Percentiles rank a stretch among this genome's conserved stretches.
phyloP scores from a whole-genome alignment of 2,329 filamentous ascomycete genomes.

The Colletotrichum graminicola region DNA sequence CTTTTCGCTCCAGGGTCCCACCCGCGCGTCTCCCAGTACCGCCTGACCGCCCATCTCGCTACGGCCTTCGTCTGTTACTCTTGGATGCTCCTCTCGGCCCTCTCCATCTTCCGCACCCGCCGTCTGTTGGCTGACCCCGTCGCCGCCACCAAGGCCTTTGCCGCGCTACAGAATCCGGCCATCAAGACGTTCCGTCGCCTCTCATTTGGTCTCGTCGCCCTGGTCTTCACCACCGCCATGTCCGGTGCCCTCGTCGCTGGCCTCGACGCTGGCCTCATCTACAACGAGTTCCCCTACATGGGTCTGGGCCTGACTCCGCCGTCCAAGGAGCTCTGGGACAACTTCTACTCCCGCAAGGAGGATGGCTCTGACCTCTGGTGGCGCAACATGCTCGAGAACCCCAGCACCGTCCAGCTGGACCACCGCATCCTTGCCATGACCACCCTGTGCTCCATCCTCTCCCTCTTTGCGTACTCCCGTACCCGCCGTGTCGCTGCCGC shows the following conservation, averaged over 20 bases:
- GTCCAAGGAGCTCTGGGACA: constrained; percentile 83
- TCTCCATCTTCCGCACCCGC: constrained; percentile 84
- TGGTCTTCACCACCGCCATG: constrained; percentile 92
- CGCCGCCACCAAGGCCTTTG: constrained; percentile 70
- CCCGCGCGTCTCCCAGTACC: constrained; percentile 94
- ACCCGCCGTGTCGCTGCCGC: constrained; percentile 68
- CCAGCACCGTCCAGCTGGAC: constrained; percentile 93
- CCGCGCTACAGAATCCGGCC: constrained; percentile 73
- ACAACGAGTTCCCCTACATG: constrained; percentile 99
- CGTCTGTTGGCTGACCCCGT: constrained; percentile 77
- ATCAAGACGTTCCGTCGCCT: constrained; percentile 80
- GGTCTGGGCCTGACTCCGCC: constrained; percentile 86
- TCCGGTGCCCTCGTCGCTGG: constrained; percentile 95
- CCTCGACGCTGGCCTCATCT: constrained; percentile 95
- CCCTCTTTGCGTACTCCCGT: constrained; percentile 84
- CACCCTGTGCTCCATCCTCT: constrained; percentile 84
- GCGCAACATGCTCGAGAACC: constrained; percentile 98
- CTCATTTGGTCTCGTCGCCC: constrained; percentile 75
- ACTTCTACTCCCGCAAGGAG: constrained; percentile 83
- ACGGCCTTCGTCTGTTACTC: constrained; percentile 94
- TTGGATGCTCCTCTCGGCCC: constrained; percentile 92
- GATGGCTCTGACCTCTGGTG: constrained; percentile 90
- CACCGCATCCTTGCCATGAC: constrained; percentile 93
- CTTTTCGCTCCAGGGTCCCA: constrained; percentile 91
- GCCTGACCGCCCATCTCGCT: constrained; percentile 88